Evolutionary conservation across 2,329 filamentous ascomycete genomes (phyloP).

Genomic region (Pseudonectria foliicola): DNA sequence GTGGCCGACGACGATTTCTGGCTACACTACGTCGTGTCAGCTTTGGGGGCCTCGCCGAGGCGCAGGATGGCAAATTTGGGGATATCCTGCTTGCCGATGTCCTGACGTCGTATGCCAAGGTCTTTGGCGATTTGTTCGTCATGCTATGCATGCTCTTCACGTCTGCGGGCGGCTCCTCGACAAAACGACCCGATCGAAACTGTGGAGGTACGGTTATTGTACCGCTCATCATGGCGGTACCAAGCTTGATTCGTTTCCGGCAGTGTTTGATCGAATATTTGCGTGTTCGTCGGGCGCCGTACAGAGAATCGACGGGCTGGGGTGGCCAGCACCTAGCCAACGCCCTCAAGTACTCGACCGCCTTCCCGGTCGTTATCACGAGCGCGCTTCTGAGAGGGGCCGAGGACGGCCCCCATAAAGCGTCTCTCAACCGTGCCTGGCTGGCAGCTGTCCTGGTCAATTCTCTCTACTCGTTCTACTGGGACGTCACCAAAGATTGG

Average conservation of each 20-base stretch:
- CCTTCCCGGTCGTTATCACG: conserved; percentile 84
- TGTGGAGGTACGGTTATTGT: conserved; percentile 77
- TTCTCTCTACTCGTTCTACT: conserved; percentile 94
- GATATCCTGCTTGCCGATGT: conserved; percentile 92
- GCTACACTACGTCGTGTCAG: conserved; percentile 69
- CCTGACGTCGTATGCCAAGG: conserved; percentile 88
- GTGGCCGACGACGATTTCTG: conserved; percentile 69
- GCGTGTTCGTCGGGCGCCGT: conserved; percentile 56
- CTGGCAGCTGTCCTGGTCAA: conserved; percentile 70
- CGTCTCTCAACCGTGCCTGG: conserved; percentile 52
- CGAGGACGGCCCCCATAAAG: conserved; percentile 34
- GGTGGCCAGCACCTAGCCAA: conserved; percentile 87
- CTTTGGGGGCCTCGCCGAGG: conserved; percentile 78
- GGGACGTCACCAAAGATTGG: conserved; percentile 97
- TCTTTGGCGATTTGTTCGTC: conserved; percentile 84
- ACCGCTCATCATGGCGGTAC: conserved; percentile 75
- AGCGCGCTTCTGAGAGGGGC: conserved; percentile 64
- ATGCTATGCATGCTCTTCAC: conserved; percentile 86
- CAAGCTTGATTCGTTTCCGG: conserved; percentile 77
- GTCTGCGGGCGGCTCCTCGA: conserved; percentile 61
- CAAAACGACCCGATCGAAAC: conserved; percentile 69
- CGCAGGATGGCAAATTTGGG: conserved; percentile 86
- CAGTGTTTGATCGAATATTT: conserved; percentile 88
- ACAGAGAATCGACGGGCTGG: conserved; percentile 56
- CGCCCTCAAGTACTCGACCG: conserved; percentile 87